phyloP scores from a whole-genome alignment of 495 filamentous ascomycete species.

The Daldinia bambusicola region DNA sequence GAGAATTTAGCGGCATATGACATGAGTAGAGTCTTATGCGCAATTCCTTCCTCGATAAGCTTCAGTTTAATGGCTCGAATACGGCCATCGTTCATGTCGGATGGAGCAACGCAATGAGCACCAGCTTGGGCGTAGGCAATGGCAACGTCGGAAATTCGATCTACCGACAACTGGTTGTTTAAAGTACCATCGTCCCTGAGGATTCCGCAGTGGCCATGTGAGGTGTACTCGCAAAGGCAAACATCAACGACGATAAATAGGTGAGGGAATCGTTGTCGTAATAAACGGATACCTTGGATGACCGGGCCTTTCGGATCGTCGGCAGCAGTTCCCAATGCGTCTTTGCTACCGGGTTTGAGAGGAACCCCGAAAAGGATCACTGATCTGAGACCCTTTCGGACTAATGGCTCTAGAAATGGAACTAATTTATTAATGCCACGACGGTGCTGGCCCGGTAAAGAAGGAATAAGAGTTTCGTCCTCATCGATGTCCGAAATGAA shows the following conservation, averaged over 20 bases:
- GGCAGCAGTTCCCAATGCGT: conserved; percentile 90
- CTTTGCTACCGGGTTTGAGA: conserved; percentile 79
- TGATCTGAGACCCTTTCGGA: conserved; percentile 86
- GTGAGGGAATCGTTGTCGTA: conserved; percentile 83
- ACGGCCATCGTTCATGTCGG: conserved; percentile 98
- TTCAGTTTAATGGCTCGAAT: conserved; percentile 97
- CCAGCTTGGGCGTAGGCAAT: conserved; percentile 92
- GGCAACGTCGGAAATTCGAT: conserved; percentile 92
- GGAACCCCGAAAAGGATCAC: conserved; percentile 98
- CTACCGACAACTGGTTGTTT: conserved; percentile 91
- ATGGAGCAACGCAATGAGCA: conserved; percentile 95
- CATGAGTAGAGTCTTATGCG: conserved; percentile 91
- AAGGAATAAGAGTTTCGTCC: conserved; percentile 89
- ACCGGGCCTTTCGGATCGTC: conserved; percentile 95
- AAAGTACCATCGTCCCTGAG: conserved; percentile 89
- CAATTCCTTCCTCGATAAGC: conserved; percentile 88
- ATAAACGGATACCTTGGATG: conserved; percentile 80
- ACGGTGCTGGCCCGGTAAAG: conserved; percentile 86
- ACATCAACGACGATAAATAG: conserved; percentile 93
- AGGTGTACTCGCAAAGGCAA: conserved; percentile 98
- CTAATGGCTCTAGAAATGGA: conserved; percentile 83
- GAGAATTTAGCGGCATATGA: conserved; percentile 98
- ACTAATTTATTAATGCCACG: conserved; percentile 87
- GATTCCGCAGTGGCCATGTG: conserved; percentile 98
- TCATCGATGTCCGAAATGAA: conserved; percentile 95